A percentile compares a stretch with the other conserved stretches of the same genome.
phyloP scores from a whole-genome alignment of 768 basidiomycete genomes.

The Naganishia friedmannii region DNA sequence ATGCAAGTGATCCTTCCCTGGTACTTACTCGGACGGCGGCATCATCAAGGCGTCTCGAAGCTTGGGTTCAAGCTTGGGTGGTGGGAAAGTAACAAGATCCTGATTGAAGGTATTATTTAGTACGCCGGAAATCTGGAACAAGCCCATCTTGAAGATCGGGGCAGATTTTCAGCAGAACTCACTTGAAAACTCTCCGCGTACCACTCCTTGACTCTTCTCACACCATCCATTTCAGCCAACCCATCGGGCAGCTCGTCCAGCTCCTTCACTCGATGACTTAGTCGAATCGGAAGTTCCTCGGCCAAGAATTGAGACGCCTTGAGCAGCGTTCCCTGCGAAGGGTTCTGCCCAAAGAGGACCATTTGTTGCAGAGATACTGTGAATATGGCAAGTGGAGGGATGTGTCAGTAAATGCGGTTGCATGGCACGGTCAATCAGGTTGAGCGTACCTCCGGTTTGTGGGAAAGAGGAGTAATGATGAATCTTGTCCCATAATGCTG shows the following conservation, averaged over 20 bases:
- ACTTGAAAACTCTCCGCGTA: conserved; percentile 97
- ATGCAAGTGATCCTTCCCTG: not conserved
- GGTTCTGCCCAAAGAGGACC: conserved; percentile 95
- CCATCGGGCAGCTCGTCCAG: conserved; percentile 90
- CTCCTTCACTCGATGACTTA: conserved; percentile 94
- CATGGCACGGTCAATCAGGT: no score
- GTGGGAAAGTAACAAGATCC: conserved; percentile 59
- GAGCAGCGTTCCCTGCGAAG: conserved; percentile 88
- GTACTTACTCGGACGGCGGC: conserved; percentile 41
- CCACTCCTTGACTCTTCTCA: conserved; percentile 92
- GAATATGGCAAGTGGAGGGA: not conserved
- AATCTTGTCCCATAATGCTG: conserved; percentile 81
- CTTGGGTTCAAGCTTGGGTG: conserved; percentile 65
- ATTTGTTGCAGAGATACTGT: conserved; percentile 69
- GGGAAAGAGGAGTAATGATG: conserved; percentile 88
- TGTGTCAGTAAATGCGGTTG: not conserved
- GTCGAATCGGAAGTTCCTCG: conserved; percentile 92
- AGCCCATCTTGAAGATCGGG: not conserved
- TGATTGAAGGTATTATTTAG: not conserved
- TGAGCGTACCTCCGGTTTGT: conserved; percentile 72
- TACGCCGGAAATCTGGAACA: no score
- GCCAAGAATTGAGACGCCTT: conserved; percentile 59
- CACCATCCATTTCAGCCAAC: conserved; percentile 83
- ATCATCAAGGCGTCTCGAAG: conserved; percentile 61
- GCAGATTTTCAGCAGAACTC: not conserved